phyloP scores from a whole-genome alignment of 805 yeast genomes.

The Cyberlindnera misumaiensis region DNA sequence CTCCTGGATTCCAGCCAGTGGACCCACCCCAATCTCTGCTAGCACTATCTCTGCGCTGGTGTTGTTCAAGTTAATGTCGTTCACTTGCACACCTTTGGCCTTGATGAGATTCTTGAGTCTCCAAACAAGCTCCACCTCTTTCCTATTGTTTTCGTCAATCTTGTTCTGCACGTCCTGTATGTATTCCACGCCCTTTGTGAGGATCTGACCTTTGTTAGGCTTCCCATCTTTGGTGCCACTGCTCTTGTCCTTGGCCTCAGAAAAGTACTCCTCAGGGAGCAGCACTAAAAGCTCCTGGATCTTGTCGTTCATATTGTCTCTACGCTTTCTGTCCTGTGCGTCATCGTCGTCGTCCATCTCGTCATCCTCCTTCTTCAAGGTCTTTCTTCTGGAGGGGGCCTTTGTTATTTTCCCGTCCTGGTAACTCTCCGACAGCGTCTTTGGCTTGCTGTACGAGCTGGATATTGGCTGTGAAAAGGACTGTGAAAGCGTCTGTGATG shows the following conservation, averaged over 20 bases:
- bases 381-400: constrained; percentile 16
- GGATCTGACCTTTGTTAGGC: constrained; percentile 78
- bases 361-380: constrained; percentile 7
- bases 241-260: constrained; percentile 34
- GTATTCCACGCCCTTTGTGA: constrained; percentile 70
- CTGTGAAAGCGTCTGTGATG: background rate
- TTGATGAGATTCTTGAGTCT: constrained; percentile 49
- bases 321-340: constrained; percentile 37
- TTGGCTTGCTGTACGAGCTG: constrained; percentile 18
- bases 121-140: constrained; percentile 67
- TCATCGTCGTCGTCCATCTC: constrained; percentile 24
- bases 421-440: constrained; percentile 19
- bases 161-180: constrained; percentile 58
- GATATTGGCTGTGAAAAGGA: constrained; percentile 9
- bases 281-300: constrained; percentile 43
- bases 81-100: constrained; percentile 33
- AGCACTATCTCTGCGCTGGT: constrained; percentile 78
- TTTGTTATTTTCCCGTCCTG: constrained; percentile 18
- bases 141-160: constrained; percentile 72
- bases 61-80: constrained; percentile 39
- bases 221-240: constrained; percentile 77
- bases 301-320: constrained; percentile 52
- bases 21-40: constrained; percentile 79
- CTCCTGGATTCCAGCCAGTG: constrained; percentile 40
- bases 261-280: constrained; percentile 40